phyloP scores from a whole-genome alignment of 78 protist genomes.

The Dictyostelium citrinum region DNA sequence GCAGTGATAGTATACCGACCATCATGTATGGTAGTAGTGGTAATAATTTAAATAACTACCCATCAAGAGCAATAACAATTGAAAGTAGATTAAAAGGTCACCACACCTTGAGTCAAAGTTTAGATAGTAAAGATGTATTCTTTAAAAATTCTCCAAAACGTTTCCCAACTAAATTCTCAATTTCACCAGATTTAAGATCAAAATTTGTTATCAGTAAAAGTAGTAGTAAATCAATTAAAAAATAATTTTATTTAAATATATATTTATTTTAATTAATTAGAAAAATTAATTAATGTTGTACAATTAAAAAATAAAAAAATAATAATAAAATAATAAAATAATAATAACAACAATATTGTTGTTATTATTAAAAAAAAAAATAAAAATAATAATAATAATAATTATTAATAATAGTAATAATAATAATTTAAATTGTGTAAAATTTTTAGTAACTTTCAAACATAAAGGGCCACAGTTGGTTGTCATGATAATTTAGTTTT shows the following conservation, averaged over 20 bases:
- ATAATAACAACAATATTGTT: no score
- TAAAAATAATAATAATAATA: no score
- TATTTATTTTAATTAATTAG: background rate
- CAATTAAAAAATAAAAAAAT: background rate
- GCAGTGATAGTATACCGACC: background rate
- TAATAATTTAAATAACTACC: background rate
- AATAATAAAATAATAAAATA: no score
- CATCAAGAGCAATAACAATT: background rate
- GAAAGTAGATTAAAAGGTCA: background rate
- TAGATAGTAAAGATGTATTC: background rate
- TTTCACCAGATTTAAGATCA: background rate
- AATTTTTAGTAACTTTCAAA: no score
- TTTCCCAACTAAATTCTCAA: background rate
- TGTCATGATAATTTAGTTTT: no score
- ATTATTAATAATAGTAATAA: no score
- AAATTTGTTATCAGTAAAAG: background rate
- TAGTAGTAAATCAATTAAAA: background rate
- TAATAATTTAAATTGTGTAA: no score
- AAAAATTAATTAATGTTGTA: background rate
- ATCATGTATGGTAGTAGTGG: background rate
- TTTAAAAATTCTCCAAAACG: background rate
- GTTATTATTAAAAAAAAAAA: no score
- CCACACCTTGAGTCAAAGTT: background rate
- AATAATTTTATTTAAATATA: background rate
- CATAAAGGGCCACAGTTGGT: no score